Evolutionary conservation across 495 filamentous ascomycete species (phyloP).

Genomic region (Penicillium lagena): DNA sequence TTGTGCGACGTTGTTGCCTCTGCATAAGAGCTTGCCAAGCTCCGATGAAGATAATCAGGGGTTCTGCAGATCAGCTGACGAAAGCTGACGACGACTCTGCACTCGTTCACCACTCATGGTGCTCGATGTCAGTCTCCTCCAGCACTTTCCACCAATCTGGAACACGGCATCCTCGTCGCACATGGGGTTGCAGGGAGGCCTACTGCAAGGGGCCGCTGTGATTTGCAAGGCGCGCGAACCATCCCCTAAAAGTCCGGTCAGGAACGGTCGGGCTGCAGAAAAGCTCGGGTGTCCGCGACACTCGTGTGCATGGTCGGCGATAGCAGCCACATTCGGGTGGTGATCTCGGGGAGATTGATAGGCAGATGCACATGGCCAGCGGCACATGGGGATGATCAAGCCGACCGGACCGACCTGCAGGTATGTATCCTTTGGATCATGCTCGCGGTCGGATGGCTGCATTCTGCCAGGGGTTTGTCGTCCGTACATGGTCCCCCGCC

Average conservation of each 20-base stretch:
- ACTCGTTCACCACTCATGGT: constrained; percentile 1
- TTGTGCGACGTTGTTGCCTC: not conserved
- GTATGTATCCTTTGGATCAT: too few species aligned
- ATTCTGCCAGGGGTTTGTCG: not conserved
- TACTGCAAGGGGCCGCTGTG: constrained; percentile 7
- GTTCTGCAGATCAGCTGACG: constrained; percentile 8
- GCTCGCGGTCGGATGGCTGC: too few species aligned
- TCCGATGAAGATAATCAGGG: constrained; percentile 6
- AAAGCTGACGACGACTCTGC: constrained; percentile 6
- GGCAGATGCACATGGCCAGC: too few species aligned
- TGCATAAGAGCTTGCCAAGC: not conserved
- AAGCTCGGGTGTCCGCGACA: too few species aligned
- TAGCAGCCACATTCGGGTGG: too few species aligned
- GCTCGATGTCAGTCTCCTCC: not conserved
- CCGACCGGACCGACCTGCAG: too few species aligned
- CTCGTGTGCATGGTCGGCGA: too few species aligned
- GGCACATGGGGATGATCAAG: too few species aligned
- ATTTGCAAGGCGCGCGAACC: too few species aligned
- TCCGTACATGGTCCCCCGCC: not conserved
- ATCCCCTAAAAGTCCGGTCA: too few species aligned
- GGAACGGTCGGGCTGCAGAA: too few species aligned
- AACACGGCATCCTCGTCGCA: not conserved
- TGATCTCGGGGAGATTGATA: too few species aligned
- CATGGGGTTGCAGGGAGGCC: not conserved
- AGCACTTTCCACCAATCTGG: not conserved